A percentile compares a stretch with the other conserved stretches of the same genome.
Conservation (phyloP, 2,329 filamentous ascomycete species). For the Plectosphaerella sp. region DNA sequence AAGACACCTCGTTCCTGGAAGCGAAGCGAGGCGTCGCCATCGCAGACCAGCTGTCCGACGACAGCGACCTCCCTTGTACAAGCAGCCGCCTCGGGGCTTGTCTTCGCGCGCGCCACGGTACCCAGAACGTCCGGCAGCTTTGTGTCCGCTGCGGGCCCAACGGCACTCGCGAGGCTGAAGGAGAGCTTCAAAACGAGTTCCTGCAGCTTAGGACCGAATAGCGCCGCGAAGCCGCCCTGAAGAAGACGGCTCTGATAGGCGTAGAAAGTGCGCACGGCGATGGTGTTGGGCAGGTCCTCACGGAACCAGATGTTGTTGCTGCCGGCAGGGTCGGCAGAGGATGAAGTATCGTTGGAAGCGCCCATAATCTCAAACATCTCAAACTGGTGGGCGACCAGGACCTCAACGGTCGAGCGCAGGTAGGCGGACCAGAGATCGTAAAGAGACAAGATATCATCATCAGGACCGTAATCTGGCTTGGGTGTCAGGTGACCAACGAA, state of each 20-base stretch:
- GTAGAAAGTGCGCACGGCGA: slow-evolving; percentile 47
- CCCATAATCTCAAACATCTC: slow-evolving; percentile 48
- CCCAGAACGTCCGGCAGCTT: slow-evolving; percentile 41
- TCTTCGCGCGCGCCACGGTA: slow-evolving; percentile 36
- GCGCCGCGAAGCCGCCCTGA: slow-evolving; percentile 43
- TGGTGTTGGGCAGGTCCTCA: slow-evolving; percentile 40
- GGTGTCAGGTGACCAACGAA: slow-evolving; percentile 46
- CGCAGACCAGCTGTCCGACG: slow-evolving; percentile 43
- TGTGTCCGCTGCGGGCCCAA: slow-evolving; percentile 22
- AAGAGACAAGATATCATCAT: slow-evolving; percentile 35
- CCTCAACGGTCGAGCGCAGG: slow-evolving; percentile 43
- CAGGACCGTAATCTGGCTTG: slow-evolving; percentile 42
- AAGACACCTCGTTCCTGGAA: slow-evolving; percentile 50
- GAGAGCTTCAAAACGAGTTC: slow-evolving; percentile 49
- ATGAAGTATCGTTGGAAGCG: slow-evolving; percentile 23
- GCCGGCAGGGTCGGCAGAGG: slow-evolving; percentile 20
- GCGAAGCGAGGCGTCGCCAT: slow-evolving; percentile 35
- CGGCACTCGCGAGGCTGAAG: slow-evolving; percentile 39
- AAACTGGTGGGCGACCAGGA: slow-evolving; percentile 46
- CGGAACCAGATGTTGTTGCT: slow-evolving; percentile 33
- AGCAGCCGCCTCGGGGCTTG: slow-evolving; percentile 36
- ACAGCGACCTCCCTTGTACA: slow-evolving; percentile 44
- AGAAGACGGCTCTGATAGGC: slow-evolving; percentile 46
- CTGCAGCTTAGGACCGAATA: slow-evolving; percentile 47
- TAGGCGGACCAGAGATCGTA: slow-evolving; percentile 48